A percentile compares a stretch with the other conserved stretches of the same genome.
Evolutionary conservation across 768 basidiomycete genomes (phyloP).

Genomic region (Leccinum boreale): DNA sequence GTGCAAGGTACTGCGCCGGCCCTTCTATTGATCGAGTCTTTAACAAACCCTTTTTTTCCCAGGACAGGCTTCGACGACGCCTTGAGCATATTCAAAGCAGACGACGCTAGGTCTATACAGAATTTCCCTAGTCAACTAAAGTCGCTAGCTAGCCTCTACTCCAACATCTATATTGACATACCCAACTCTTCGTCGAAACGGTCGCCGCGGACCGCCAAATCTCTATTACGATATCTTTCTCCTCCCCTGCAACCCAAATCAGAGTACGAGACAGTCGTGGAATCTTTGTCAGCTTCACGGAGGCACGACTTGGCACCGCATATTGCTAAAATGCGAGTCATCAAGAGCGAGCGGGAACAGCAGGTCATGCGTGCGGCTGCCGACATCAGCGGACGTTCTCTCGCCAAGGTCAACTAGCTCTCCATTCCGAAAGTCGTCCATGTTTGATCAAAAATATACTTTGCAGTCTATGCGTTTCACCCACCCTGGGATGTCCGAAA

Average conservation of each 20-base stretch:
- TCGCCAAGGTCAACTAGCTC: constrained; percentile 62
- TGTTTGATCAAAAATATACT: background rate
- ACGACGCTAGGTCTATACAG: constrained; percentile 61
- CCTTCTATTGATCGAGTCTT: background rate
- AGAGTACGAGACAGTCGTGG: constrained; percentile 57
- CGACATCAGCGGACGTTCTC: constrained; percentile 81
- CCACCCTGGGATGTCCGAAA: constrained; percentile 53
- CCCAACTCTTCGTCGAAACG: constrained; percentile 39
- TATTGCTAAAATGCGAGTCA: constrained; percentile 64
- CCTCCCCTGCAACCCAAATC: constrained; percentile 21
- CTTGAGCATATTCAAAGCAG: constrained; percentile 68
- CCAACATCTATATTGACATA: constrained; percentile 52
- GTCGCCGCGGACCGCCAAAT: constrained; percentile 43
- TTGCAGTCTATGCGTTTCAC: constrained; percentile 81
- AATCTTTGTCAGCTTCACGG: constrained; percentile 46
- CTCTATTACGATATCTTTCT: constrained; percentile 52
- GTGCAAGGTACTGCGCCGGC: constrained; percentile 52
- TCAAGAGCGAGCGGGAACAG: constrained; percentile 82
- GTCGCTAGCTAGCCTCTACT: constrained; percentile 45
- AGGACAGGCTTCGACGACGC: constrained; percentile 69
- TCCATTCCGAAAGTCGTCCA: background rate
- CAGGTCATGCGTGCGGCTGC: constrained; percentile 80
- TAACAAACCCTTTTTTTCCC: constrained; percentile 3
- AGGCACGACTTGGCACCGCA: constrained; percentile 59
- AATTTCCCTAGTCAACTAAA: constrained; percentile 58